Percentiles rank a stretch among this genome's conserved stretches.
These are phyloP conservation scores for Buxus sempervirens DNA, from an alignment of 164 flowering plant genomes.

Conservation along the genomic window DNA sequence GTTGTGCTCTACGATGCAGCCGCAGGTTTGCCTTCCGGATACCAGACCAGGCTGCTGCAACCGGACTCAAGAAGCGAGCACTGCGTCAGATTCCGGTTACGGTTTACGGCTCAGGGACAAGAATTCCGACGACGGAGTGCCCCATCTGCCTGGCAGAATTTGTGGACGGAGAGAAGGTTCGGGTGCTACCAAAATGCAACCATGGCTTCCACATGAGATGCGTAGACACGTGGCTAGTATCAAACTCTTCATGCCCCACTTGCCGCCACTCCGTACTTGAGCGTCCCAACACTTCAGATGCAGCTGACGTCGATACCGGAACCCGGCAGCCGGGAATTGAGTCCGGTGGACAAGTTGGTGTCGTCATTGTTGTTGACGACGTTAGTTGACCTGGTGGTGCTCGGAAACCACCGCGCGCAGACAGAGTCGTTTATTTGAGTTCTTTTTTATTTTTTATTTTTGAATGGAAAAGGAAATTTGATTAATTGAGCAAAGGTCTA, in stretches of 20 bases:
- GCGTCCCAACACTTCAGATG: slow-evolving; percentile 5
- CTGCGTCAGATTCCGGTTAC: slow-evolving; percentile 56
- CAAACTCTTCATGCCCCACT: slow-evolving; percentile 73
- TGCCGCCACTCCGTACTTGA: slow-evolving; percentile 57
- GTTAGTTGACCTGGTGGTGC: slow-evolving; percentile 12
- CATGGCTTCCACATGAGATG: slow-evolving; percentile 72
- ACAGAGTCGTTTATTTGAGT: too few species aligned
- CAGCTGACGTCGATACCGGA: slow-evolving; percentile 10
- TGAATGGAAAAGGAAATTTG: too few species aligned
- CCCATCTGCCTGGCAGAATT: slow-evolving; percentile 75
- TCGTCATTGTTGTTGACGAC: slow-evolving; percentile 18
- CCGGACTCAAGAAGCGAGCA: slow-evolving; percentile 54
- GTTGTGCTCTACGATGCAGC: slow-evolving; percentile 53
- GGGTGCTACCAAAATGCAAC: slow-evolving; percentile 64
- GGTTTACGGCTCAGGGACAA: slow-evolving; percentile 40
- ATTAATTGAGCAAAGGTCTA: too few species aligned
- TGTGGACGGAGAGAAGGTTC: slow-evolving; percentile 55
- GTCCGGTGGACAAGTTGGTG: slow-evolving; percentile 2
- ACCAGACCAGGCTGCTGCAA: slow-evolving; percentile 29
- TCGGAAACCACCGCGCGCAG: too few species aligned
- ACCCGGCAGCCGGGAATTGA: slow-evolving; percentile 10
- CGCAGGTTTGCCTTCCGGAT: slow-evolving; percentile 32
- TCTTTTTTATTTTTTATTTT: too few species aligned
- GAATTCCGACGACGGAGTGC: slow-evolving; percentile 51
- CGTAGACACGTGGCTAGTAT: slow-evolving; percentile 65